These are phyloP conservation scores for Colletotrichum australisinense DNA, from an alignment of 2,329 filamentous ascomycete genomes.

Conservation along the genomic window DNA sequence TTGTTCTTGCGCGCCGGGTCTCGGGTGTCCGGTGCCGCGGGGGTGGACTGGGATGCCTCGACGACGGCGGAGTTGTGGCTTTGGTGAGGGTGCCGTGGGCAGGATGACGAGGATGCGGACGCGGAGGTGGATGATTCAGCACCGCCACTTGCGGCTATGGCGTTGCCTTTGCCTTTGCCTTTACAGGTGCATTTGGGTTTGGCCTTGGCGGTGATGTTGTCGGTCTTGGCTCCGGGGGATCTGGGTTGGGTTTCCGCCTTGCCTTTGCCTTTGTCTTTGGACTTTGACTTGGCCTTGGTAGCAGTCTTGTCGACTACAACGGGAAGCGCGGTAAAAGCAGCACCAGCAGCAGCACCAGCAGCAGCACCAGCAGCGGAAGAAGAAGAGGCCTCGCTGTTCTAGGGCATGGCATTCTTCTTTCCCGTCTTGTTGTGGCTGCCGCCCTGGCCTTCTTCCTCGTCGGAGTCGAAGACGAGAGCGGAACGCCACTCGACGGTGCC, in stretches of 20 bases:
- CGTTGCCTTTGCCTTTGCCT: neutral
- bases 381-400: slow-evolving; percentile 1
- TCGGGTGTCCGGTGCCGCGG: neutral
- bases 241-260: neutral
- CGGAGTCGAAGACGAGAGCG: neutral
- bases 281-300: neutral
- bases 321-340: neutral
- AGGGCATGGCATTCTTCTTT: slow-evolving; percentile 21
- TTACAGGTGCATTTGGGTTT: neutral
- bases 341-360: neutral
- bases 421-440: neutral
- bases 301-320: too few relatives aligned
- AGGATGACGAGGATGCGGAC: neutral
- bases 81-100: neutral
- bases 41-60: slow-evolving; percentile 5
- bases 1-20: neutral
- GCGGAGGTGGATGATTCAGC: slow-evolving; percentile 1
- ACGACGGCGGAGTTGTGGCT: neutral
- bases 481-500: neutral
- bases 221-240: neutral
- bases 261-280: neutral
- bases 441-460: neutral
- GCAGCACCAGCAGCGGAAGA: neutral
- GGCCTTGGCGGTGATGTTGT: neutral
- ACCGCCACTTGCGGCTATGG: neutral